Evolutionary conservation across 225 moss, liverwort and hornwort genomes (phyloP), one percentile per base, ranked within the genome.

Genomic region (Lunularia cruciata): DNA sequence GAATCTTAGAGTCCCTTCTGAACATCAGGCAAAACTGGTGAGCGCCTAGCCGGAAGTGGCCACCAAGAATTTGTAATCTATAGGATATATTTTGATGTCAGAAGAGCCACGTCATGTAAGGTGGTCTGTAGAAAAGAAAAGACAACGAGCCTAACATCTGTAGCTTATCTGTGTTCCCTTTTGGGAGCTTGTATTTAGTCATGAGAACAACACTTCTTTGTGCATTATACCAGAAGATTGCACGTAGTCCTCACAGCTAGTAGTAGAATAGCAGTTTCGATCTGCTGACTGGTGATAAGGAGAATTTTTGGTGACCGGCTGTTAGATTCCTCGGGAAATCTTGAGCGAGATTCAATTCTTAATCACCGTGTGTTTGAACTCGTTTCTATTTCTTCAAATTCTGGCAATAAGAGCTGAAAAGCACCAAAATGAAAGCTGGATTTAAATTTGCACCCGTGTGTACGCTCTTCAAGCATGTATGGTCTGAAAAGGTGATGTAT

Each of bases 11-110:
- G 45, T 64, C 67, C 34, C 34, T 49, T 49, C 36, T 51, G 25
- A 65, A 33, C 67, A 48, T 10, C 67, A 52, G 51, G 31, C 8
- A 22, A 66, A 67, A 22, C n/a, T 23, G 67, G 49, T 35, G 63
- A 26, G 63, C n/a, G n/a, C n/a, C n/a, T 13, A 63, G 47, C 5
- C 2, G 18, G 46, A 23, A 32, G 46, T 23, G 13, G 32, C 47
- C 65, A 47, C 27, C 48, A 66, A 48, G 63, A 57, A n/a, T 49
- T 12, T 67, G 49, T 67, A 67, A 3, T 51, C 30, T 52, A 51
- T 51, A 48, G 47, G 51, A 23, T 31, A 23, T 23, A 23, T 13
- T 51, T 67, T 12, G 34, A 20, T 67, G 48, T 51, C 51, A 49
- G 5, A 49, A 12, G 23, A 45, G 40, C 43, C n/a, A 3, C 49